Conservation (phyloP, 2,329 filamentous ascomycete species). For the Diaporthe australafricana region DNA sequence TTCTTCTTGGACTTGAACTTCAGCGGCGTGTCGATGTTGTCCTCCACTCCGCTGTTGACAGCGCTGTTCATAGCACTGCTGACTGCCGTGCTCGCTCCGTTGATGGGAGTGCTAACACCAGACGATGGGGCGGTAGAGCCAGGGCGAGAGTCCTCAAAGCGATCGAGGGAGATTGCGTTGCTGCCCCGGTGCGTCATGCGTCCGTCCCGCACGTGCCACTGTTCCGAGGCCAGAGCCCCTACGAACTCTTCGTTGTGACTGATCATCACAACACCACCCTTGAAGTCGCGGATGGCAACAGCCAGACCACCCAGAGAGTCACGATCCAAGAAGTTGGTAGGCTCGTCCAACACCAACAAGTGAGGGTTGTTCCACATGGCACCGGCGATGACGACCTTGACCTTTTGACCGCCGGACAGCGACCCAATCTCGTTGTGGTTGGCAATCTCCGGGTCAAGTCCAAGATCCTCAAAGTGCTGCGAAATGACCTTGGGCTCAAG, state of each 20-base stretch:
- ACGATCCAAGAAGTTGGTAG: constrained; percentile 98
- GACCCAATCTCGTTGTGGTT: constrained; percentile 99
- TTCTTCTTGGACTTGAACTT: constrained; percentile 93
- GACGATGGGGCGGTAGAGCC: constrained; percentile 50
- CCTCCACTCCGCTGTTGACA: constrained; percentile 86
- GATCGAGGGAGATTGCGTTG: constrained; percentile 78
- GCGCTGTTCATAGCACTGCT: constrained; percentile 69
- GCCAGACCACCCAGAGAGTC: constrained; percentile 96
- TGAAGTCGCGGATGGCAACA: constrained; percentile 98
- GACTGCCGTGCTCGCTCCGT: constrained; percentile 65
- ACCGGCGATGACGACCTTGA: constrained; percentile 97
- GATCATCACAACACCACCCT: constrained; percentile 98
- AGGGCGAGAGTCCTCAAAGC: constrained; percentile 86
- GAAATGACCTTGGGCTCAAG: constrained; percentile 94
- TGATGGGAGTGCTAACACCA: constrained; percentile 50
- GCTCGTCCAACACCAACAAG: constrained; percentile 96
- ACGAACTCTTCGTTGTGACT: constrained; percentile 99
- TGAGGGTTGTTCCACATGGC: constrained; percentile 99
- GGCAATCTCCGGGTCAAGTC: constrained; percentile 95
- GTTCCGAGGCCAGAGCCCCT: constrained; percentile 92
- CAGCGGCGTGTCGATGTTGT: constrained; percentile 73
- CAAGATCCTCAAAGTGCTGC: constrained; percentile 98
- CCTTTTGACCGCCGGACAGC: constrained; percentile 96
- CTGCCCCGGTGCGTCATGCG: constrained; percentile 87
- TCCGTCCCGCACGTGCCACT: constrained; percentile 93